phyloP scores from a whole-genome alignment of 352 stramenopile genomes.

The Phytophthora pistaciae region DNA sequence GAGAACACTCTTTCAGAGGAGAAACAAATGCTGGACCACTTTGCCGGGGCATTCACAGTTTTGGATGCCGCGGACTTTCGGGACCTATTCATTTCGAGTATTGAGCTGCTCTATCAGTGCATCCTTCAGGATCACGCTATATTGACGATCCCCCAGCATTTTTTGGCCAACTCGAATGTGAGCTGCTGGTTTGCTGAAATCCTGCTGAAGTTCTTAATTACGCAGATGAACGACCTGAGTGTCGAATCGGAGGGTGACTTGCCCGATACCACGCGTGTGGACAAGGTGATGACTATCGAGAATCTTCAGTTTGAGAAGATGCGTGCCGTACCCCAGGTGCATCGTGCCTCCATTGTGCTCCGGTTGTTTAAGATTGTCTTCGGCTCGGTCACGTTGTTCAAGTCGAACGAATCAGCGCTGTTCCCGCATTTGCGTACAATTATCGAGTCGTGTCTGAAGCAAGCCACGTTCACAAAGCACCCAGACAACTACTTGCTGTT shows the following conservation, averaged over 20 bases:
- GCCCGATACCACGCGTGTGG: slow-evolving; percentile 76
- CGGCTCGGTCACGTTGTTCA: slow-evolving; percentile 95
- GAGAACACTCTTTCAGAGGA: slow-evolving; percentile 90
- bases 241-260: slow-evolving; percentile 83
- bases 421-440: slow-evolving; percentile 95
- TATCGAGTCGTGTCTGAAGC: slow-evolving; percentile 93
- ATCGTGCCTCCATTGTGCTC: slow-evolving; percentile 90
- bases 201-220: slow-evolving; percentile 95
- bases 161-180: slow-evolving; percentile 94
- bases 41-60: slow-evolving; percentile 96
- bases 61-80: slow-evolving; percentile 96
- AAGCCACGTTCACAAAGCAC: slow-evolving; percentile 91
- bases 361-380: slow-evolving; percentile 97
- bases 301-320: slow-evolving; percentile 84
- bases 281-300: slow-evolving; percentile 82
- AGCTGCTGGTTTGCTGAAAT: slow-evolving; percentile 96
- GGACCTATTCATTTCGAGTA: slow-evolving; percentile 90
- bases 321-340: slow-evolving; percentile 70
- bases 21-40: slow-evolving; percentile 97
- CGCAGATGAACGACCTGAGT: slow-evolving; percentile 93
- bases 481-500: slow-evolving; percentile 97
- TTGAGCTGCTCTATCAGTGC: slow-evolving; percentile 92
- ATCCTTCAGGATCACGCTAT: slow-evolving; percentile 95
- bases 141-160: slow-evolving; percentile 95
- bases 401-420: slow-evolving; percentile 96